These are phyloP conservation scores for Rhizopus sp. DNA, from an alignment of 371 early-diverging fungal genomes.

Conservation along the genomic window DNA sequence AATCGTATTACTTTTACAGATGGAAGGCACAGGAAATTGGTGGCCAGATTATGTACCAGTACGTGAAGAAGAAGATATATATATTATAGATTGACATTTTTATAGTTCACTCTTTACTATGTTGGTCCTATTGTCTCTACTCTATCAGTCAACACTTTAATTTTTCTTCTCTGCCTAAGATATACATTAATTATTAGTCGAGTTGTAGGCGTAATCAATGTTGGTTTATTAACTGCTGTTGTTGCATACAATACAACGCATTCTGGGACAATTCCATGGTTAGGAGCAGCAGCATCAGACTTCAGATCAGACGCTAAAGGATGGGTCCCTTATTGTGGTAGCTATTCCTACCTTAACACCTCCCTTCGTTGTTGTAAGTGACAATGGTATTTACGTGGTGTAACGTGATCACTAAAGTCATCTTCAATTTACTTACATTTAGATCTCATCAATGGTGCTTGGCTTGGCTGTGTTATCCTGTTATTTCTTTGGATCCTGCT, in stretches of 20 bases:
- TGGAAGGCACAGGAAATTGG: conserved; percentile 19
- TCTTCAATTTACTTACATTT: background rate
- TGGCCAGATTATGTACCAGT: conserved; percentile 38
- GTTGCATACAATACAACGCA: conserved; percentile 36
- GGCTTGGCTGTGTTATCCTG: conserved; percentile 26
- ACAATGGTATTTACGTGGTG: background rate
- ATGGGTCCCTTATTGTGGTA: conserved; percentile 29
- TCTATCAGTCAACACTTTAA: conserved; percentile 27
- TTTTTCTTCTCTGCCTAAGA: conserved; percentile 19
- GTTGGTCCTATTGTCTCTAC: conserved; percentile 41
- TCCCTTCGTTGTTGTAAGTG: conserved; percentile 44
- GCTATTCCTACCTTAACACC: conserved; percentile 13
- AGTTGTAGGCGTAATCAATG: conserved; percentile 28
- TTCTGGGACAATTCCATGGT: conserved; percentile 37
- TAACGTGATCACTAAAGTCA: background rate
- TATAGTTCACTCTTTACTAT: conserved; percentile 46
- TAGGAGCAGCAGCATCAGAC: conserved; percentile 8
- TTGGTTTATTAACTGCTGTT: conserved; percentile 30
- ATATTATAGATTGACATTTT: background rate
- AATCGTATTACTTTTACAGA: conserved; percentile 22
- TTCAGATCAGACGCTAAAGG: conserved; percentile 17
- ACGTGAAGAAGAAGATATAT: conserved; percentile 9
- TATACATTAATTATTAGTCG: conserved; percentile 32
- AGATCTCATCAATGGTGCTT: conserved; percentile 28
- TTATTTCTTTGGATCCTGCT: conserved; percentile 23